These are phyloP conservation scores for Chlamydomonas reinhardtii DNA, from an alignment of 163 green algal species.

Conservation along the genomic window DNA sequence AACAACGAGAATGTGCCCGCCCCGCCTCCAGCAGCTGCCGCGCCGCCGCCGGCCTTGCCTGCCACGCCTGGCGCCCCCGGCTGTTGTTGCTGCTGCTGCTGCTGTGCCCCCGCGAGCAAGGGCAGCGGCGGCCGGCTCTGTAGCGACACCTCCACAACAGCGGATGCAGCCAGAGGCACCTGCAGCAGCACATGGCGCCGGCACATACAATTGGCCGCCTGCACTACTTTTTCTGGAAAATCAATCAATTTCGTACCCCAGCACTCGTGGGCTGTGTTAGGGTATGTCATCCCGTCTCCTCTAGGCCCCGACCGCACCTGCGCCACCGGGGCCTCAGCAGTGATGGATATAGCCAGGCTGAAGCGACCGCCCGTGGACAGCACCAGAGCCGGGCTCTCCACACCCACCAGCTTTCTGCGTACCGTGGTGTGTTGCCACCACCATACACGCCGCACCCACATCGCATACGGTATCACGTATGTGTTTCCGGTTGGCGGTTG, in stretches of 20 bases:
- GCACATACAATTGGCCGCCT: no score
- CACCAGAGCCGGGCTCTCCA: conserved; percentile 38
- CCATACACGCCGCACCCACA: no score
- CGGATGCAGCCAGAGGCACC: conserved; percentile 30
- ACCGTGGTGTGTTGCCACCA: no score
- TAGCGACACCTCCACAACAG: conserved; percentile 47
- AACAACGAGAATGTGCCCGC: conserved; percentile 8
- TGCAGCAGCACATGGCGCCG: background rate
- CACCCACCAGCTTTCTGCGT: conserved; percentile 19
- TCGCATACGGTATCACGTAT: no score
- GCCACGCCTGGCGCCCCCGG: no score
- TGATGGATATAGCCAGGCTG: conserved; percentile 21
- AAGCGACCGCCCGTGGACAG: conserved; percentile 43
- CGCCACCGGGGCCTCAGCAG: background rate
- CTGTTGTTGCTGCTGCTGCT: background rate
- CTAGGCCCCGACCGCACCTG: no score
- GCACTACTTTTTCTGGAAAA: no score
- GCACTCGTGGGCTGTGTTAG: no score
- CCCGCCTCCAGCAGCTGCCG: background rate
- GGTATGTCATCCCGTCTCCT: no score
- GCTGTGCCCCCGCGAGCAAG: background rate
- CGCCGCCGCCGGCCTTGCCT: background rate
- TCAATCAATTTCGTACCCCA: no score
- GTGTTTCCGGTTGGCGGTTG: no score
- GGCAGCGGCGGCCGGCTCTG: conserved; percentile 26